A percentile compares a stretch with the other conserved stretches of the same genome.
These are phyloP conservation scores for Phlyctochytrium planicorne DNA, from an alignment of 192 early-diverging fungal genomes.

Conservation along the genomic window DNA sequence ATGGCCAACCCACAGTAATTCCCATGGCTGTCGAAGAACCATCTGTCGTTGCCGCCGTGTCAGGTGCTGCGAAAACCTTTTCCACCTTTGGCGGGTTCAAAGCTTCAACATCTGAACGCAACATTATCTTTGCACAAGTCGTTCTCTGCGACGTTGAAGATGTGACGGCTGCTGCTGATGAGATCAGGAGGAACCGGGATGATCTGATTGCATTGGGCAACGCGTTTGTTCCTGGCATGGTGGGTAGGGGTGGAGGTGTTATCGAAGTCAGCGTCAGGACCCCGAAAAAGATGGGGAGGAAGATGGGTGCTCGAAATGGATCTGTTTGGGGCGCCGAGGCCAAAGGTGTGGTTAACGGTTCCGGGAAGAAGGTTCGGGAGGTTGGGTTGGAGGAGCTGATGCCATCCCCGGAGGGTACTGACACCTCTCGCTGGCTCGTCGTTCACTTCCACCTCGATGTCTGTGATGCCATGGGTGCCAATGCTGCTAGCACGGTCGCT, in stretches of 20 bases:
- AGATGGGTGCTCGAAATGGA: conserved; percentile 1
- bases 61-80: conserved; percentile 73
- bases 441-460: conserved; percentile 76
- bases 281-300: conserved; percentile 30
- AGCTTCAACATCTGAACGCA: conserved; percentile 56
- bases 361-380: not conserved
- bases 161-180: conserved; percentile 25
- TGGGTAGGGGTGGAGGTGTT: conserved; percentile 66
- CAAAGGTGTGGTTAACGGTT: not conserved
- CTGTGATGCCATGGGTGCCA: conserved; percentile 79
- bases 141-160: conserved; percentile 58
- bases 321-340: not conserved
- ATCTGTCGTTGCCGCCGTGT: conserved; percentile 75
- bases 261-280: conserved; percentile 51
- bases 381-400: not conserved
- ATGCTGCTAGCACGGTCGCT: conserved; percentile 66
- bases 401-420: not conserved
- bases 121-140: conserved; percentile 73
- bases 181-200: conserved; percentile 17
- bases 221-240: conserved; percentile 65
- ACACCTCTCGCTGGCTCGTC: conserved; percentile 55
- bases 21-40: conserved; percentile 82
- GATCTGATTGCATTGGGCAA: conserved; percentile 58
- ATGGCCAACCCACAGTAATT: conserved; percentile 55
- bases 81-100: conserved; percentile 53